These are phyloP conservation scores for Ustilago loliicola DNA, from an alignment of 1,284 basidiomycete species.

Conservation along the genomic window DNA sequence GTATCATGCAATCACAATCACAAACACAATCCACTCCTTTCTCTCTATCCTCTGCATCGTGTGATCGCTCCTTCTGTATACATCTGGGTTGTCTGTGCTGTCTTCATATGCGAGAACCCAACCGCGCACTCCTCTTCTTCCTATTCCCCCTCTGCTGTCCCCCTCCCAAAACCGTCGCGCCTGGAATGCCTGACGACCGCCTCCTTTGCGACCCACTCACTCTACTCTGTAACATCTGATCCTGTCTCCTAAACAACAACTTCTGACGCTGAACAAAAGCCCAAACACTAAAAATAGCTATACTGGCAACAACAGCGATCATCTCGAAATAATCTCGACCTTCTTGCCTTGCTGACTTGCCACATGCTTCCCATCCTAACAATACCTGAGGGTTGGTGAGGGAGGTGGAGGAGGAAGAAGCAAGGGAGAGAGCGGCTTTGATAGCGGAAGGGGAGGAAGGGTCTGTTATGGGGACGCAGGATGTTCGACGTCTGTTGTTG, in stretches of 20 bases:
- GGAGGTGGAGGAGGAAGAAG: conserved; percentile 1
- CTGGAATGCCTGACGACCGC: conserved; percentile 6
- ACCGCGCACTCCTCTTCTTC: conserved; percentile 28
- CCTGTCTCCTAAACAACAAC: conserved; percentile 35
- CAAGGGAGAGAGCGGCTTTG: conserved; percentile 11
- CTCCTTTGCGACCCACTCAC: conserved; percentile 18
- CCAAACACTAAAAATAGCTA: conserved; percentile 37
- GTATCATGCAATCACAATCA: neutral
- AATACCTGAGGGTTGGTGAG: neutral
- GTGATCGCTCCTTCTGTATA: too few relatives aligned
- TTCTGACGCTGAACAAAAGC: conserved; percentile 46
- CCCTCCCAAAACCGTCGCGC: neutral
- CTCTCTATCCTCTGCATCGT: neutral
- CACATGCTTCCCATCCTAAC: conserved; percentile 50
- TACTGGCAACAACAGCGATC: conserved; percentile 36
- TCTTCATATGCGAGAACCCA: neutral
- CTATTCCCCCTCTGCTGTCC: neutral
- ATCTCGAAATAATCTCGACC: conserved; percentile 52
- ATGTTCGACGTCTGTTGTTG: conserved; percentile 56
- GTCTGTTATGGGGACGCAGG: conserved; percentile 27
- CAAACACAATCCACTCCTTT: neutral
- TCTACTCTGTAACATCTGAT: conserved; percentile 19
- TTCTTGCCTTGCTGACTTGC: conserved; percentile 46
- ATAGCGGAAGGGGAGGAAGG: conserved; percentile 7
- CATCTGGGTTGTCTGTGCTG: neutral